Evolutionary conservation across 2,329 filamentous ascomycete species (phyloP).

Genomic region (Diaporthe caulivora): DNA sequence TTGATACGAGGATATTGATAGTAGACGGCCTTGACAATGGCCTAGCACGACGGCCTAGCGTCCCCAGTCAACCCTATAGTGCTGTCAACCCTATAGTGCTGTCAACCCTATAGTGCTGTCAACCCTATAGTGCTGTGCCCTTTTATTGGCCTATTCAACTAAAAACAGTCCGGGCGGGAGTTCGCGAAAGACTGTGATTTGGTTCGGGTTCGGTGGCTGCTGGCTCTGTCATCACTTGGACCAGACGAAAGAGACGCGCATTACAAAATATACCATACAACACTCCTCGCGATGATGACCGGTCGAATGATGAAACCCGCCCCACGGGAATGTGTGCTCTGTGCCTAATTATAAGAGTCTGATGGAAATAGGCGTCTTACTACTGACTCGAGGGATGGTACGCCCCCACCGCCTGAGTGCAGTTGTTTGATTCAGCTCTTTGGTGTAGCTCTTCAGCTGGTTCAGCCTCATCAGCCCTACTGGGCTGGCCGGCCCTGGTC

Average conservation of each 20-base stretch:
- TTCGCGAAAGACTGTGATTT: background rate
- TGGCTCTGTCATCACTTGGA: background rate
- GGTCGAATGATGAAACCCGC: slow-evolving; percentile 18
- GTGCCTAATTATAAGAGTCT: slow-evolving; percentile 29
- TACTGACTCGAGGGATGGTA: background rate
- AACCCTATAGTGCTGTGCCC: background rate
- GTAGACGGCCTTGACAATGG: background rate
- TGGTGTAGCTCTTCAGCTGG: slow-evolving; percentile 20
- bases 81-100: no score
- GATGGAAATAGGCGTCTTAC: slow-evolving; percentile 7
- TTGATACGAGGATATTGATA: slow-evolving; percentile 5
- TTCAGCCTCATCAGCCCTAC: slow-evolving; percentile 19
- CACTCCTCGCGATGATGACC: background rate
- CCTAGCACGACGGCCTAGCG: background rate
- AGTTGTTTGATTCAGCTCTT: background rate
- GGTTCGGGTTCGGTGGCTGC: background rate
- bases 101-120: no score
- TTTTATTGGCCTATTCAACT: background rate
- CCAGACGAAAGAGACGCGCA: background rate
- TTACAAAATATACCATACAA: background rate
- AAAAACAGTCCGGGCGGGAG: no score
- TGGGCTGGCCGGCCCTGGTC: slow-evolving; percentile 9
- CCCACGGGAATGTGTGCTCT: background rate
- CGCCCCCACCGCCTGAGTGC: background rate
- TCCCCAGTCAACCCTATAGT: background rate